Evolutionary conservation across 768 basidiomycete species (phyloP).

Genomic region (Calocybe indica): DNA sequence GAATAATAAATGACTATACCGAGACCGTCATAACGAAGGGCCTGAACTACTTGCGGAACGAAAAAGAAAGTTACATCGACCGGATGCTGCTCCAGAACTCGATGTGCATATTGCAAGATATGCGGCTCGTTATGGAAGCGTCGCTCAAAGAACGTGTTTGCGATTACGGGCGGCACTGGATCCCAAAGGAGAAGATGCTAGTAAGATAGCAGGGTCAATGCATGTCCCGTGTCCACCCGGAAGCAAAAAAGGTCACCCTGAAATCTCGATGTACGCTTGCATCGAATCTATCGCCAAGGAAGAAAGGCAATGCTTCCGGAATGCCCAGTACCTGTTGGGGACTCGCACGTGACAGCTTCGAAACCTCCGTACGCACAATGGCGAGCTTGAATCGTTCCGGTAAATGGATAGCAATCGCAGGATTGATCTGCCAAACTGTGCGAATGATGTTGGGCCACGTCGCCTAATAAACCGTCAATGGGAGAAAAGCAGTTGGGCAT

Average conservation of each 20-base stretch:
- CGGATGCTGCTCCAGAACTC: slow-evolving; percentile 91
- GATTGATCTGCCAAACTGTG: slow-evolving; percentile 77
- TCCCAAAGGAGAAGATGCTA: slow-evolving; percentile 89
- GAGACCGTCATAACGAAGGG: slow-evolving; percentile 82
- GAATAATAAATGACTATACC: slow-evolving; percentile 40
- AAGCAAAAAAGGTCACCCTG: slow-evolving; percentile 42
- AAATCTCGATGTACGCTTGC: slow-evolving; percentile 55
- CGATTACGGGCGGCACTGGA: slow-evolving; percentile 78
- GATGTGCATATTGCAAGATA: slow-evolving; percentile 92
- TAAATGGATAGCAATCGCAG: slow-evolving; percentile 77
- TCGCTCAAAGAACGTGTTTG: slow-evolving; percentile 80
- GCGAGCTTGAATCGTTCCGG: slow-evolving; percentile 82
- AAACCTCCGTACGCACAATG: slow-evolving; percentile 65
- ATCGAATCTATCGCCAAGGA: slow-evolving; percentile 72
- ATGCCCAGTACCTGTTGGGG: slow-evolving; percentile 64
- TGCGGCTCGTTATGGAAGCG: slow-evolving; percentile 80
- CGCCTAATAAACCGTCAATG: slow-evolving; percentile 25
- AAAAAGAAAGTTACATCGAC: slow-evolving; percentile 97
- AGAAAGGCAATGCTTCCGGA: slow-evolving; percentile 75
- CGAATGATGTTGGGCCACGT: slow-evolving; percentile 66
- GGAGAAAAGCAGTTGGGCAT: not conserved
- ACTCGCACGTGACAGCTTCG: slow-evolving; percentile 65
- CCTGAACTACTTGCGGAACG: slow-evolving; percentile 97
- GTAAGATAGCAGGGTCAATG: not conserved
- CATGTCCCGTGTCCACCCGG: not conserved